These are phyloP conservation scores for Chiua sp. DNA, from an alignment of 1,284 basidiomycete species.

Conservation along the genomic window DNA sequence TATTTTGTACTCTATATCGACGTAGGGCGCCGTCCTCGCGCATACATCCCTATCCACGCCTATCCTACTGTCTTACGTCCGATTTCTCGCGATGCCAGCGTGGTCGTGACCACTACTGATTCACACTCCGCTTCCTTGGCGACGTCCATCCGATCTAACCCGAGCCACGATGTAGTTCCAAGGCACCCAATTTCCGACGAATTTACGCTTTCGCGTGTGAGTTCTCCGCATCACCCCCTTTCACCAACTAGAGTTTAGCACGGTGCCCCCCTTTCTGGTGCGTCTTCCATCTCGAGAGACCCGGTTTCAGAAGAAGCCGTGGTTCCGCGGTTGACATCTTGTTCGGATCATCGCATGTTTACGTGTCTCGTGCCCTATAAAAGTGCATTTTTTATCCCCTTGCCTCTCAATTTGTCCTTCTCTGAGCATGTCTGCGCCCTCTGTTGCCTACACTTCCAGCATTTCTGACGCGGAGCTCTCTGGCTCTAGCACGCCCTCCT, in stretches of 20 bases:
- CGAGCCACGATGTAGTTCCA: background rate
- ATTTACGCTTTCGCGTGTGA: conserved; percentile 11
- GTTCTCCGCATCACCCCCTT: conserved; percentile 1
- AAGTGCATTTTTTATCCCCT: conserved; percentile 17
- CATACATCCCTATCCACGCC: background rate
- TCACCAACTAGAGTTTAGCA: background rate
- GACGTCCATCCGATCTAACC: conserved; percentile 11
- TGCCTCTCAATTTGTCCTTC: background rate
- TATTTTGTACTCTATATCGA: background rate
- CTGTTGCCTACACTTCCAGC: conserved; percentile 17
- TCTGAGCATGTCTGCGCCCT: conserved; percentile 23
- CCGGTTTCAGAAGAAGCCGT: conserved; percentile 2
- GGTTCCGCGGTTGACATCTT: background rate
- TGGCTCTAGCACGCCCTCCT: conserved; percentile 31
- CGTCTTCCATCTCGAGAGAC: background rate
- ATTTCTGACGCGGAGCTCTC: conserved; percentile 24
- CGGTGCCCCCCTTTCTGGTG: background rate
- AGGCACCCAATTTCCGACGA: background rate
- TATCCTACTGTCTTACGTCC: background rate
- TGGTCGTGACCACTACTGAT: background rate
- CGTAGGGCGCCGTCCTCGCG: background rate
- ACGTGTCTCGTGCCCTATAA: conserved; percentile 27
- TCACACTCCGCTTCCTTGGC: conserved; percentile 22
- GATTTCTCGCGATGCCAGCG: too few species aligned
- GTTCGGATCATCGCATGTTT: conserved; percentile 23